Percentiles rank a stretch among this genome's conserved stretches.
Evolutionary conservation across 345 rosid genomes (phyloP).

Genomic region (Gossypioides kirkii): DNA sequence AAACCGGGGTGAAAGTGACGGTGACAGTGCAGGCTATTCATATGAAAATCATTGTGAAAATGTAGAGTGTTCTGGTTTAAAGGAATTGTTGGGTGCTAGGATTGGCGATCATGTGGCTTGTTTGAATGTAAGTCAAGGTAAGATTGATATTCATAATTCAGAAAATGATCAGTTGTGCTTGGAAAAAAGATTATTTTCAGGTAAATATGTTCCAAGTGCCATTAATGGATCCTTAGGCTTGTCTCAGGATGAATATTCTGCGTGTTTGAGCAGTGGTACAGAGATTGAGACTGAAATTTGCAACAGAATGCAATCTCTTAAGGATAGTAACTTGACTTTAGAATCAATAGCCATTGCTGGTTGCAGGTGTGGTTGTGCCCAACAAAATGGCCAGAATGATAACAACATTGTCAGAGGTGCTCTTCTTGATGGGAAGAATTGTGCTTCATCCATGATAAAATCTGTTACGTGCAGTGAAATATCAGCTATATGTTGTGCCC

Average conservation of each 20-base stretch:
- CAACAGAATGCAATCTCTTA: constrained; percentile 4
- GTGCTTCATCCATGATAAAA: constrained; percentile 20
- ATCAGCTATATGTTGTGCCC: constrained; percentile 21
- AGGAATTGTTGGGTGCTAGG: not conserved
- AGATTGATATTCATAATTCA: constrained; percentile 8
- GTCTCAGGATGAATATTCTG: constrained; percentile 14
- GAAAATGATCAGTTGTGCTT: constrained; percentile 11
- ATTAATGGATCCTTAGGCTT: constrained; percentile 14
- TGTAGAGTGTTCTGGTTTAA: not conserved
- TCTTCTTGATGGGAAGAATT: constrained; percentile 9
- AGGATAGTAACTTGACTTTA: not conserved
- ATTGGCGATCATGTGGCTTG: not conserved
- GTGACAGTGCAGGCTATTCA: not conserved
- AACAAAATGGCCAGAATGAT: constrained; percentile 4
- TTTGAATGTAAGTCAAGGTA: constrained; percentile 10
- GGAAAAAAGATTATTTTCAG: constrained; percentile 17
- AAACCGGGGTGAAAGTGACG: not conserved
- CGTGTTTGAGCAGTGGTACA: not conserved
- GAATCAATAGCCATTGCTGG: constrained; percentile 4
- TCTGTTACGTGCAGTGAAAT: constrained; percentile 21
- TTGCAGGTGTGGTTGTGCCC: not conserved
- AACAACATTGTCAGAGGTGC: constrained; percentile 5
- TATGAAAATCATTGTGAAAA: not conserved
- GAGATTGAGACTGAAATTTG: not conserved
- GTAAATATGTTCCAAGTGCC: constrained; percentile 11